Conservation (phyloP, 495 filamentous ascomycete genomes). For the Lichenothelia convexa region DNA sequence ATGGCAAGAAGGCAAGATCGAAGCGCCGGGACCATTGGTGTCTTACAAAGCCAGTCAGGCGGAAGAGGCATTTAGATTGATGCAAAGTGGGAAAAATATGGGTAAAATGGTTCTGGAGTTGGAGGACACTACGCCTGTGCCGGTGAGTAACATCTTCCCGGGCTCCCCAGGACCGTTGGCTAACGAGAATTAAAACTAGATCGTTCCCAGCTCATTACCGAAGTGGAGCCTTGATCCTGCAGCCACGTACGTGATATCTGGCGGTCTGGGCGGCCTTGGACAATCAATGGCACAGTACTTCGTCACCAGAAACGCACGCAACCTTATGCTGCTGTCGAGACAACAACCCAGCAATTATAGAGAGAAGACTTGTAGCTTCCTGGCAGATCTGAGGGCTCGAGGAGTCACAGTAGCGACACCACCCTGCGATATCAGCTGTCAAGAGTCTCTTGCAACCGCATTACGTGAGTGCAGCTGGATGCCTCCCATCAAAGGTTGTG, state of each 20-base stretch:
- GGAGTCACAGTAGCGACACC: slow-evolving; percentile 1
- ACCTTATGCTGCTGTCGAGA: slow-evolving; percentile 11
- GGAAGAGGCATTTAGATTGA: slow-evolving; percentile 34
- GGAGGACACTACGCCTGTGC: slow-evolving; percentile 6
- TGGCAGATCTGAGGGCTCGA: slow-evolving; percentile 2
- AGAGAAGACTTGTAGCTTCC: neutral
- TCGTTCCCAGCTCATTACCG: no score
- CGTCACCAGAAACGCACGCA: slow-evolving; percentile 6
- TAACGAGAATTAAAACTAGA: no score
- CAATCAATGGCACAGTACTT: slow-evolving; percentile 12
- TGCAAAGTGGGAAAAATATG: slow-evolving; percentile 34
- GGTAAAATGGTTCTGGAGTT: slow-evolving; percentile 41
- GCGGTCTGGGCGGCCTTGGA: slow-evolving; percentile 30
- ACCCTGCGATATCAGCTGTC: no score
- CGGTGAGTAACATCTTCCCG: neutral
- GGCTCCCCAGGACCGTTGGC: no score
- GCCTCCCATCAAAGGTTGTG: slow-evolving; percentile 1
- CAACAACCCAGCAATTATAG: neutral
- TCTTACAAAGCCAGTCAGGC: slow-evolving; percentile 22
- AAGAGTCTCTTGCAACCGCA: slow-evolving; percentile 6
- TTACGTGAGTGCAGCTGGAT: neutral
- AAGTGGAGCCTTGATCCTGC: neutral
- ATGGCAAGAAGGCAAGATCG: neutral
- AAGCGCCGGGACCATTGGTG: slow-evolving; percentile 18
- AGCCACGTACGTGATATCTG: slow-evolving; percentile 26